Evolutionary conservation across 2,329 filamentous ascomycete species (phyloP).

Genomic region (Aurifilum marmelostoma): DNA sequence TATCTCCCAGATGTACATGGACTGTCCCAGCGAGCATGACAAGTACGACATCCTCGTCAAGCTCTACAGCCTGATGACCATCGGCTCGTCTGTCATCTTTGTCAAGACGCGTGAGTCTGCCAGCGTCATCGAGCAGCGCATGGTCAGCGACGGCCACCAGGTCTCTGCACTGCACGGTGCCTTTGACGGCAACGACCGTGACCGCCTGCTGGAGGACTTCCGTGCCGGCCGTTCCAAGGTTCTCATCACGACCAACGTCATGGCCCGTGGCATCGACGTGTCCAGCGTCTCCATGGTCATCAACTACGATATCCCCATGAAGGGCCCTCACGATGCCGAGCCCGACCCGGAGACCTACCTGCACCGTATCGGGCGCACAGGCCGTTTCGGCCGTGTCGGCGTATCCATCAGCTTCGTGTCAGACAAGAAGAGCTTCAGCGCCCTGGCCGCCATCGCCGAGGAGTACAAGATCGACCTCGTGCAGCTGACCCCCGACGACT

Average conservation of each 20-base stretch:
- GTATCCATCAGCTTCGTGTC: conserved; percentile 95
- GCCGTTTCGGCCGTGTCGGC: conserved; percentile 93
- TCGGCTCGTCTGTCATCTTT: conserved; percentile 97
- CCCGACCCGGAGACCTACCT: conserved; percentile 95
- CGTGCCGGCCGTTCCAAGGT: conserved; percentile 87
- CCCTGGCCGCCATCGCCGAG: conserved; percentile 76
- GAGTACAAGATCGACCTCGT: conserved; percentile 83
- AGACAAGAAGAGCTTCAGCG: conserved; percentile 78
- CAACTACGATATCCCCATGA: conserved; percentile 89
- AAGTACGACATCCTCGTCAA: conserved; percentile 91
- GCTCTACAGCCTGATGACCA: conserved; percentile 94
- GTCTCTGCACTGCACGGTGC: conserved; percentile 89
- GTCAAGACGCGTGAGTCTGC: conserved; percentile 91
- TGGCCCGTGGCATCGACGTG: conserved; percentile 92
- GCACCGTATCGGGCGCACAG: conserved; percentile 95
- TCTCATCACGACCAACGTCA: conserved; percentile 94
- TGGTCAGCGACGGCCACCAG: conserved; percentile 87
- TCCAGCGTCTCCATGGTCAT: conserved; percentile 95
- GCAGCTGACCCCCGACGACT: conserved; percentile 81
- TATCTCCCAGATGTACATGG: conserved; percentile 97
- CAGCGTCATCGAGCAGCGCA: conserved; percentile 79
- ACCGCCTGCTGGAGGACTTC: conserved; percentile 84
- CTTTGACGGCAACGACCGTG: conserved; percentile 81
- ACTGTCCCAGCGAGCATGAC: conserved; percentile 78
- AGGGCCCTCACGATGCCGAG: conserved; percentile 74